Evolutionary conservation across 2,329 filamentous ascomycete genomes (phyloP), one percentile per base, ranked within the genome.

Genomic region (Clonostachys rhizophaga): DNA sequence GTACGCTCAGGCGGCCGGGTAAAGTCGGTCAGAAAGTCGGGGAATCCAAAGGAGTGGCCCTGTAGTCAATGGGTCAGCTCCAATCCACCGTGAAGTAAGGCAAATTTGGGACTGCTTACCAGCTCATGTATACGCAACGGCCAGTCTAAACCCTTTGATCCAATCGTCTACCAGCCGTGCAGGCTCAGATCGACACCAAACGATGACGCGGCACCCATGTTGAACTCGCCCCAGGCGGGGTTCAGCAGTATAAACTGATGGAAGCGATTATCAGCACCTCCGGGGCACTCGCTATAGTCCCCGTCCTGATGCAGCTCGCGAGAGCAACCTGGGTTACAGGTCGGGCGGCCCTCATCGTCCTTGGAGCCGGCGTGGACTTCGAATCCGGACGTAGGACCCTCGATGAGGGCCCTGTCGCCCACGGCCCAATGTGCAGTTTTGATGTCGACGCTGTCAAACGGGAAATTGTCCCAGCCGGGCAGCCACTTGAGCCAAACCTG

Each of bases 11-110:
- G 16, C 16, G 16, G 16, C 16, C 16, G 16, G 14, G 36, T 46
- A 7, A 37, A 33, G 18, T 40, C 18, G 14, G 35, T 46, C 14
- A 46, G 16, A 24, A 11, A 46, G 34, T 46, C 44, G 7, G 44
- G 44, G 17, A 40, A 46, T 30, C 44, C 44, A 40, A 40, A 46
- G 11, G 44, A 33, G 20, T 46, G 44, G 44, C 44, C 44, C 44
- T 46, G 35, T 11, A 11, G 35, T 11, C 11, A 36, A n/a, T 36
- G n/a, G n/a, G 35, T 11, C 11, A 36, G 11, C 16, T 16, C 16
- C n/a, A 11, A 36, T 36, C 35, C 35, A 36, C 35, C 35, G n/a
- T n/a, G n/a, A 36, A 36, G 11, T 11, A n/a, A n/a, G 35, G 11
- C n/a, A n/a, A 11, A 11, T 36, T 36, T 11, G 35, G 35, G 11